These are phyloP conservation scores for Cercospora sp. DNA, from an alignment of 2,329 filamentous ascomycete species.

Conservation along the genomic window DNA sequence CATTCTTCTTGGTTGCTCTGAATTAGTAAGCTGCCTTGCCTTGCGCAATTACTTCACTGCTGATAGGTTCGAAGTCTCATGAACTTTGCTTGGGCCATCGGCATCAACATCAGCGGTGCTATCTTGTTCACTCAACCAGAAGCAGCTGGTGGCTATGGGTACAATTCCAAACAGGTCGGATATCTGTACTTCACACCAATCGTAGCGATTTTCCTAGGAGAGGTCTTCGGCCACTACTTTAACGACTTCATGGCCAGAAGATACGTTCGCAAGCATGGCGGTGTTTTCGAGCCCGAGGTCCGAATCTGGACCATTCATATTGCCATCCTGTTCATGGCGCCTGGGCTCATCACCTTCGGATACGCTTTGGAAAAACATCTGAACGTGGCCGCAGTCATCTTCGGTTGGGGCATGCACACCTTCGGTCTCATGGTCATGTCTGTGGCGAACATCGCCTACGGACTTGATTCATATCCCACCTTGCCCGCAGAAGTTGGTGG, in stretches of 20 bases:
- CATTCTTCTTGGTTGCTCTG: neutral
- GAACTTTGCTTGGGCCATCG: slow-evolving; percentile 31
- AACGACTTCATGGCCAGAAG: slow-evolving; percentile 31
- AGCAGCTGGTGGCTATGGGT: slow-evolving; percentile 15
- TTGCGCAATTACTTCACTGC: too few relatives aligned
- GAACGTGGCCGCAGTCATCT: slow-evolving; percentile 14
- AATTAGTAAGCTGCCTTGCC: slow-evolving; percentile 14
- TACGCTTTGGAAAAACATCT: slow-evolving; percentile 18
- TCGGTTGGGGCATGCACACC: slow-evolving; percentile 19
- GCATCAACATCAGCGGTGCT: slow-evolving; percentile 30
- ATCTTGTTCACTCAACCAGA: slow-evolving; percentile 28
- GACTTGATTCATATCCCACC: slow-evolving; percentile 19
- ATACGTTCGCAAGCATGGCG: neutral
- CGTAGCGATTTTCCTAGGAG: slow-evolving; percentile 30
- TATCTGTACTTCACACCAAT: slow-evolving; percentile 37
- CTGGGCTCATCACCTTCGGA: slow-evolving; percentile 13
- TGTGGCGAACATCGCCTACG: slow-evolving; percentile 15
- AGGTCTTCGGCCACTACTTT: slow-evolving; percentile 34
- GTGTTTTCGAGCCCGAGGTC: slow-evolving; percentile 17
- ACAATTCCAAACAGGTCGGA: slow-evolving; percentile 19
- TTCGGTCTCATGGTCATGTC: slow-evolving; percentile 23
- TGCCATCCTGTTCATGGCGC: slow-evolving; percentile 16
- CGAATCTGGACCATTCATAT: slow-evolving; percentile 15
- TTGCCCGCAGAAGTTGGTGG: slow-evolving; percentile 16
- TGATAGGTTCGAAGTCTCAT: neutral